phyloP scores from a whole-genome alignment of 345 rosid species.

The Brassica carinata region DNA sequence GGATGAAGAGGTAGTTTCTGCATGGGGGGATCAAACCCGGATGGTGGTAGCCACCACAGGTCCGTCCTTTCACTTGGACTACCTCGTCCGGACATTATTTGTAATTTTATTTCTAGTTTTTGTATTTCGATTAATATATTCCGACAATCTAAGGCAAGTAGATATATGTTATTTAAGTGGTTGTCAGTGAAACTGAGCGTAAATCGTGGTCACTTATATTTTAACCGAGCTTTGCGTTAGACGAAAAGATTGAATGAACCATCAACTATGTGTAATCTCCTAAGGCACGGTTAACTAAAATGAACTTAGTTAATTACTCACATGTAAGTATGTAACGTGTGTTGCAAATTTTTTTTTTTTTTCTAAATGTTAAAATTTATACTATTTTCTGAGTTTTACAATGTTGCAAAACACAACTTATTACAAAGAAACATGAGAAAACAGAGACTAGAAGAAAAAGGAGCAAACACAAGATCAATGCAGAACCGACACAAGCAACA shows the following conservation, averaged over 20 bases:
- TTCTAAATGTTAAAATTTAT: too few species aligned
- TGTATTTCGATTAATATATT: not conserved
- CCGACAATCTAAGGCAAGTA: not conserved
- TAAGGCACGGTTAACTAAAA: not conserved
- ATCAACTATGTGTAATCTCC: not conserved
- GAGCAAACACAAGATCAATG: too few species aligned
- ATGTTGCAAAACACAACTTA: too few species aligned
- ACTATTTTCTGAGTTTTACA: too few species aligned
- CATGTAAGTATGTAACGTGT: not conserved
- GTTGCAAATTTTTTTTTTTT: not conserved
- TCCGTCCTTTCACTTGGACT: too few species aligned
- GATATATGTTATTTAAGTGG: conserved; percentile 3
- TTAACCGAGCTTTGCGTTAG: conserved; percentile 18
- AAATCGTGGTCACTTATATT: conserved; percentile 29
- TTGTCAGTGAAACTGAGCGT: conserved; percentile 34
- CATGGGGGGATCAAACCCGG: too few species aligned
- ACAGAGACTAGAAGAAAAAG: too few species aligned
- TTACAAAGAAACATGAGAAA: too few species aligned
- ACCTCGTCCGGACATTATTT: not conserved
- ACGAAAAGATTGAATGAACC: not conserved
- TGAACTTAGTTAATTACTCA: not conserved
- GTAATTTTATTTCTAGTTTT: conserved; percentile 13
- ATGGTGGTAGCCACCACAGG: too few species aligned
- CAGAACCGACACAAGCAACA: too few species aligned
- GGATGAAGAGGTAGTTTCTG: too few species aligned